Evolutionary conservation across 2,329 filamentous ascomycete genomes (phyloP).

Genomic region (Xylariaceae sp.): DNA sequence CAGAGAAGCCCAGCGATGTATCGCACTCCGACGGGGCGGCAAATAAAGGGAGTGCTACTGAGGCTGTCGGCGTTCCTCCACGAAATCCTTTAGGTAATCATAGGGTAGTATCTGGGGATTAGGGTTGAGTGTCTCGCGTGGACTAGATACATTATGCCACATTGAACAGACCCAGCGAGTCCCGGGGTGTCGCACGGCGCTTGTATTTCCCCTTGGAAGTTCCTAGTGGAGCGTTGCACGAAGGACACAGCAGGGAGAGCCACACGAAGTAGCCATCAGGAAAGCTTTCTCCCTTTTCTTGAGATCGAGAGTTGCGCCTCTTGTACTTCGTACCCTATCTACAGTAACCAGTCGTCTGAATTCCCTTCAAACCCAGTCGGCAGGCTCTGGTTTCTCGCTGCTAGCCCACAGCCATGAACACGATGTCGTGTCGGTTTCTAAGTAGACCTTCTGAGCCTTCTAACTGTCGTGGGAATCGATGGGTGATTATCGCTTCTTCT

Average conservation of each 20-base stretch:
- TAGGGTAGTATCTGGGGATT: constrained; percentile 21
- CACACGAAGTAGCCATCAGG: neutral
- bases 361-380: neutral
- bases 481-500: neutral
- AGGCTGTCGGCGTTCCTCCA: constrained; percentile 9
- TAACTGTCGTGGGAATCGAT: neutral
- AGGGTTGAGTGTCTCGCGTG: constrained; percentile 16
- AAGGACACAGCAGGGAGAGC: neutral
- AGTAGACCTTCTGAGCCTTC: neutral
- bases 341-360: neutral
- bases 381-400: neutral
- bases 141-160: constrained; percentile 13
- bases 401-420: neutral
- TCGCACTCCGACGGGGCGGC: constrained; percentile 20
- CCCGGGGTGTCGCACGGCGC: constrained; percentile 18
- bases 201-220: constrained; percentile 2
- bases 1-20: constrained; percentile 1
- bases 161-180: constrained; percentile 1
- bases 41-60: constrained; percentile 12
- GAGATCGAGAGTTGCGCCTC: neutral
- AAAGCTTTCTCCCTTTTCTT: neutral
- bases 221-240: constrained; percentile 11
- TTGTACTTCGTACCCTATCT: neutral
- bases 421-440: neutral
- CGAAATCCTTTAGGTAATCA: constrained; percentile 8